phyloP scores from a whole-genome alignment of 305 asterid species.

The Fraxinus angustifolia region DNA sequence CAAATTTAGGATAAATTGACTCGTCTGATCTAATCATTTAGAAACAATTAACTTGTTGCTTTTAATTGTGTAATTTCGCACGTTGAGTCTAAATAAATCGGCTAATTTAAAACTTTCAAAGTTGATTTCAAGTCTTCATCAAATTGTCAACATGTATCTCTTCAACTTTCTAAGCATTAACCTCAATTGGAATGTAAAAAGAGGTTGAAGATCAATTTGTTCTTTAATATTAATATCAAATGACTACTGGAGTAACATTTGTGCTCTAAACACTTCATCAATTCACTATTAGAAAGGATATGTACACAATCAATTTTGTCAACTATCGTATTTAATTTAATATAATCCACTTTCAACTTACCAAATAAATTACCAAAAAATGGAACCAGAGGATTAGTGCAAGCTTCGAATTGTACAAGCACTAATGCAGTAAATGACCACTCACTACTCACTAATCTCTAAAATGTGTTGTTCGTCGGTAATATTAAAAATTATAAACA shows the following conservation, averaged over 20 bases:
- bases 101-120: not conserved
- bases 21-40: too few relatives aligned
- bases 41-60: too few relatives aligned
- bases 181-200: not conserved
- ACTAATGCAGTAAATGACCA: slow-evolving; percentile 12
- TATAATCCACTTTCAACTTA: not conserved
- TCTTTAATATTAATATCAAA: too few relatives aligned
- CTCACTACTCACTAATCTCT: slow-evolving; percentile 9
- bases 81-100: too few relatives aligned
- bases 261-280: not conserved
- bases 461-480: not conserved
- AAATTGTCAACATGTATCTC: not conserved
- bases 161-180: not conserved
- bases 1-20: too few relatives aligned
- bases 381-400: slow-evolving; percentile 9
- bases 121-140: not conserved
- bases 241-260: not conserved
- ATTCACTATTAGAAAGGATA: not conserved
- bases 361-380: not conserved
- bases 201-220: not conserved
- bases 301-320: not conserved
- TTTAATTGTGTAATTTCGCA: too few relatives aligned
- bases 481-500: not conserved
- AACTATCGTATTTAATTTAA: not conserved
- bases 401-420: not conserved